Evolutionary conservation across 2,329 filamentous ascomycete genomes (phyloP).

Genomic region (Botrytis pseudocinerea): DNA sequence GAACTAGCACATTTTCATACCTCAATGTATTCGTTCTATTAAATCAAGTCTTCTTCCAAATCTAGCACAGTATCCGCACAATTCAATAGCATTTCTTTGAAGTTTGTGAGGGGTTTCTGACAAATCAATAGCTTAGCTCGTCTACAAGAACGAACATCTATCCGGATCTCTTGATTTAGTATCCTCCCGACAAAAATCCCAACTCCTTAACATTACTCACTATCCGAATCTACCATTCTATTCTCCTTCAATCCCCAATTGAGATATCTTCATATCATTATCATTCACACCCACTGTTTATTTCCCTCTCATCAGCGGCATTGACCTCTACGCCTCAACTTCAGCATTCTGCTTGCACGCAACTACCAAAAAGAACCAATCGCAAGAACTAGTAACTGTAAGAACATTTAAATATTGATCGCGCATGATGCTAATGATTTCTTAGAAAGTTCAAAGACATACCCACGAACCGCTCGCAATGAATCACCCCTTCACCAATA

Average conservation of each 20-base stretch:
- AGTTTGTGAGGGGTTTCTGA: background rate
- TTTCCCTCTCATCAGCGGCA: background rate
- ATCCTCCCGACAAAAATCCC: background rate
- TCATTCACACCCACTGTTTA: background rate
- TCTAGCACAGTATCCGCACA: background rate
- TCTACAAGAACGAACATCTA: background rate
- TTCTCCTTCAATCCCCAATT: background rate
- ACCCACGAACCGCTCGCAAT: background rate
- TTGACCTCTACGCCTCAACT: background rate
- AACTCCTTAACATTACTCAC: background rate
- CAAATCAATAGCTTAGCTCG: background rate
- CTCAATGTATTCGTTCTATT: background rate
- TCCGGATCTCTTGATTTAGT: background rate
- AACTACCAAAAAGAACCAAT: background rate
- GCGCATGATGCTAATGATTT: background rate
- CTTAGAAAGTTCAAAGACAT: background rate
- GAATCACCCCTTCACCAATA: background rate
- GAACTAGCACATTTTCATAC: background rate
- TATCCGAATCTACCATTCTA: background rate
- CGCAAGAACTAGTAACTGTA: background rate
- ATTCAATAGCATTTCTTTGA: background rate
- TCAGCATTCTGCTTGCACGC: background rate
- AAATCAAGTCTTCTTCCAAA: background rate
- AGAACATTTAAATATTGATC: background rate
- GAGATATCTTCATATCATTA: background rate